Conservation (phyloP, 2,329 filamentous ascomycete species). For the Pleurostoma richardsiae region DNA sequence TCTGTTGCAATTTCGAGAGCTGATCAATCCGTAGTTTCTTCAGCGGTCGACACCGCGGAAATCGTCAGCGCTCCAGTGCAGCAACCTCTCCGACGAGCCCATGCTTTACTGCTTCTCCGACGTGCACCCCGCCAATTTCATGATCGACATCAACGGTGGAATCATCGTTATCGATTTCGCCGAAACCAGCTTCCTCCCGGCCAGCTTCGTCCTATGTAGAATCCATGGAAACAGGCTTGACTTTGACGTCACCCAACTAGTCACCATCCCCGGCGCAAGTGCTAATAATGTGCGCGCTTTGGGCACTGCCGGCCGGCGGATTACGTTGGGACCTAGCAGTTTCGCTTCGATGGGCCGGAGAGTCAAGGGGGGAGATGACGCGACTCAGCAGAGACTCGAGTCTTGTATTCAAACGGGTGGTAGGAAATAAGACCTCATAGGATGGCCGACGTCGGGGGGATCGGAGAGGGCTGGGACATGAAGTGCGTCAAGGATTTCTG, state of each 20-base stretch:
- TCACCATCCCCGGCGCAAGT: background rate
- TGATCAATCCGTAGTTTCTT: too few species aligned
- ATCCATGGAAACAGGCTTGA: constrained; percentile 1
- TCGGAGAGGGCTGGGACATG: too few species aligned
- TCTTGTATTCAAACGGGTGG: too few species aligned
- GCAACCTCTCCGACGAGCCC: background rate
- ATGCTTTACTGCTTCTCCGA: background rate
- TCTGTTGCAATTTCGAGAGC: background rate
- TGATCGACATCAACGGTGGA: background rate
- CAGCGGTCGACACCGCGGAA: background rate
- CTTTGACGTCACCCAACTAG: background rate
- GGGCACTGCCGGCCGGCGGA: background rate
- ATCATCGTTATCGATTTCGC: constrained; percentile 4
- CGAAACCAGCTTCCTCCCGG: constrained; percentile 6
- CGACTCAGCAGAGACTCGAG: background rate
- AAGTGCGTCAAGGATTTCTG: too few species aligned
- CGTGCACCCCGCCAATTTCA: background rate
- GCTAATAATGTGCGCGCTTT: background rate
- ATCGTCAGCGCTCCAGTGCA: background rate
- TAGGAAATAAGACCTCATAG: too few species aligned
- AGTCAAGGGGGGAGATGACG: background rate
- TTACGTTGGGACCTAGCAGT: background rate
- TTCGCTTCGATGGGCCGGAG: background rate
- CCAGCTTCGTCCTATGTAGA: constrained; percentile 11
- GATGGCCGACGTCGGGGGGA: too few species aligned